These are phyloP conservation scores for Eucommia ulmoides DNA, from an alignment of 257 asterid species.

Conservation along the genomic window DNA sequence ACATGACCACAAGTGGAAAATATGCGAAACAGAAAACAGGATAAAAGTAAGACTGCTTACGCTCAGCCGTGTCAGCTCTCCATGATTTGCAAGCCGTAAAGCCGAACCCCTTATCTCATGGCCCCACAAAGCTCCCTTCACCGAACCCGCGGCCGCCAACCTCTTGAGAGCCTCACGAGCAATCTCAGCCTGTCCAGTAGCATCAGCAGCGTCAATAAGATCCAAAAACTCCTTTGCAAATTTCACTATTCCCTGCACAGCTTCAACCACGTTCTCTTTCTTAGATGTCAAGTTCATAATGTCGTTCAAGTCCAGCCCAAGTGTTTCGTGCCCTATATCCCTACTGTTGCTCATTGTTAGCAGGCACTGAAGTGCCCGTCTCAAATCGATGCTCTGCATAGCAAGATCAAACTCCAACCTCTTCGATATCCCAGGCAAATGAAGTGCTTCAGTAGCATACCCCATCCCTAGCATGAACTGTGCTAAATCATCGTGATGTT, in stretches of 20 bases:
- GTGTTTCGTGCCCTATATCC: constrained; percentile 92
- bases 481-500: constrained; percentile 96
- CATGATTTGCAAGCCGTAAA: constrained; percentile 90
- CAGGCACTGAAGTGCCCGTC: constrained; percentile 92
- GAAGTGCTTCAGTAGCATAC: constrained; percentile 98
- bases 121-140: constrained; percentile 90
- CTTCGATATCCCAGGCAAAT: constrained; percentile 96
- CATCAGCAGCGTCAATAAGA: constrained; percentile 98
- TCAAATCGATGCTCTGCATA: constrained; percentile 88
- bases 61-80: constrained; percentile 90
- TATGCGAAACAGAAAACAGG: too few relatives aligned
- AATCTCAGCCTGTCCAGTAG: constrained; percentile 92
- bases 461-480: constrained; percentile 99
- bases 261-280: constrained; percentile 87
- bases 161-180: constrained; percentile 98
- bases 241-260: constrained; percentile 91
- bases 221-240: constrained; percentile 90
- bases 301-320: constrained; percentile 84
- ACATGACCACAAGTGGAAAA: too few relatives aligned
- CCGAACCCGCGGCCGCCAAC: constrained; percentile 96
- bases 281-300: constrained; percentile 73
- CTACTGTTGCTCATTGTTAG: constrained; percentile 95
- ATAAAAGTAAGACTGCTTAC: constrained; percentile 28
- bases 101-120: constrained; percentile 91
- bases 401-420: constrained; percentile 94